phyloP scores from a whole-genome alignment of 208 protist genomes.

The Acanthamoeba sp. region DNA sequence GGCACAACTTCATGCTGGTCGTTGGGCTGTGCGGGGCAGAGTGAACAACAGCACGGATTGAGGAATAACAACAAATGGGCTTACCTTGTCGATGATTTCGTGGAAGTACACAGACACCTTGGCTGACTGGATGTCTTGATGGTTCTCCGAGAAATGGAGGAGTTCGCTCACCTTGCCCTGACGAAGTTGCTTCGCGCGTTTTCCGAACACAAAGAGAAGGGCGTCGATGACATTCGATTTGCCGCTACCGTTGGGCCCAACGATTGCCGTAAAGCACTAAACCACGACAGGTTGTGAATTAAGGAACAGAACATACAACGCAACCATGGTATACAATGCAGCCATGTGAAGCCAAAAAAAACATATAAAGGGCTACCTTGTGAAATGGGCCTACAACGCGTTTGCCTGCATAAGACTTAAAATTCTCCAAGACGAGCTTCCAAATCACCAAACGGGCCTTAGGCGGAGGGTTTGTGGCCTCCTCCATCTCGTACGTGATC shows the following conservation, averaged over 20 bases:
- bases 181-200: slow-evolving; percentile 98
- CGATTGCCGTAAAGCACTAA: slow-evolving; percentile 98
- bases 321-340: neutral
- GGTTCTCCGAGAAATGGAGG: slow-evolving; percentile 98
- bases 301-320: no score
- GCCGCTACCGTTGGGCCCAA: slow-evolving; percentile 99
- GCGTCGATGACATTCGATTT: slow-evolving; percentile 99
- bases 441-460: neutral
- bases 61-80: neutral
- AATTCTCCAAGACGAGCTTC: neutral
- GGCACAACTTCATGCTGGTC: slow-evolving; percentile 93
- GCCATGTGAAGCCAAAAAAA: neutral
- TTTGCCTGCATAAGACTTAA: slow-evolving; percentile 19
- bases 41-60: neutral
- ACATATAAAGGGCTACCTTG: neutral
- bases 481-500: neutral
- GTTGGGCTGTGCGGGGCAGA: slow-evolving; percentile 75
- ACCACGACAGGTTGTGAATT: no score
- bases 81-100: slow-evolving; percentile 92
- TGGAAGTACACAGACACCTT: slow-evolving; percentile 98
- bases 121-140: slow-evolving; percentile 94
- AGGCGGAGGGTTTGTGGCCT: neutral
- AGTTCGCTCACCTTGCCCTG: slow-evolving; percentile 97
- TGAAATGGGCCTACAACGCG: slow-evolving; percentile 1
- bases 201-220: slow-evolving; percentile 99